Conservation (phyloP, 208 protist species). For the Trypanosoma cruzi region DNA sequence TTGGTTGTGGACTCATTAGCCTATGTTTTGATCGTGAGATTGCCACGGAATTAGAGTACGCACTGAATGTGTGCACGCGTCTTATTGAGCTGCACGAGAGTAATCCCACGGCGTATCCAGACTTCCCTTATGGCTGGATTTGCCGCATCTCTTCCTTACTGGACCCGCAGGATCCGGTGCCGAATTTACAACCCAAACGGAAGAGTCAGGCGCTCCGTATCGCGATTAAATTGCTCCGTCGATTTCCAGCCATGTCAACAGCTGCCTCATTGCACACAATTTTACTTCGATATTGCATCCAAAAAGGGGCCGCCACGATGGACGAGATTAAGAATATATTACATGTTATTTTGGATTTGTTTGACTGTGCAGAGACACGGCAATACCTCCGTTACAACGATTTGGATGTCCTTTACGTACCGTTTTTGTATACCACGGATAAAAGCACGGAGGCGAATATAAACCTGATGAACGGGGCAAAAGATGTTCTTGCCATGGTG, state of each 20-base stretch:
- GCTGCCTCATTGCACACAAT: constrained; percentile 48
- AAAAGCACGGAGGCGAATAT: constrained; percentile 33
- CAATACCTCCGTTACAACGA: constrained; percentile 76
- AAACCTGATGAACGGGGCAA: constrained; percentile 70
- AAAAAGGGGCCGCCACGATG: constrained; percentile 49
- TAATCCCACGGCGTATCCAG: constrained; percentile 49
- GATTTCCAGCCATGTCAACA: constrained; percentile 34
- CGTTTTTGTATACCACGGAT: constrained; percentile 59
- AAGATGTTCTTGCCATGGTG: constrained; percentile 74
- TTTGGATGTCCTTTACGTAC: constrained; percentile 73
- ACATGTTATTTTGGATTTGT: constrained; percentile 56
- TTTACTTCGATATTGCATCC: constrained; percentile 70
- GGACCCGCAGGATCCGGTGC: constrained; percentile 41
- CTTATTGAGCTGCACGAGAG: constrained; percentile 50
- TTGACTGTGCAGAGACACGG: constrained; percentile 64
- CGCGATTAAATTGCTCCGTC: constrained; percentile 49
- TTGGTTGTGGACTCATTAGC: constrained; percentile 51
- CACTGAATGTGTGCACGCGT: constrained; percentile 60
- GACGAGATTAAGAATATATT: constrained; percentile 74
- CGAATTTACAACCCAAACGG: constrained; percentile 55
- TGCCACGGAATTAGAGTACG: constrained; percentile 60
- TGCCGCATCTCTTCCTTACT: constrained; percentile 76
- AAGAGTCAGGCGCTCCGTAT: constrained; percentile 55
- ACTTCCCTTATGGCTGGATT: constrained; percentile 81
- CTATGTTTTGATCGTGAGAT: constrained; percentile 79